These are phyloP conservation scores for Acanthamoeba royreba DNA, from an alignment of 208 protist species.

Conservation along the genomic window DNA sequence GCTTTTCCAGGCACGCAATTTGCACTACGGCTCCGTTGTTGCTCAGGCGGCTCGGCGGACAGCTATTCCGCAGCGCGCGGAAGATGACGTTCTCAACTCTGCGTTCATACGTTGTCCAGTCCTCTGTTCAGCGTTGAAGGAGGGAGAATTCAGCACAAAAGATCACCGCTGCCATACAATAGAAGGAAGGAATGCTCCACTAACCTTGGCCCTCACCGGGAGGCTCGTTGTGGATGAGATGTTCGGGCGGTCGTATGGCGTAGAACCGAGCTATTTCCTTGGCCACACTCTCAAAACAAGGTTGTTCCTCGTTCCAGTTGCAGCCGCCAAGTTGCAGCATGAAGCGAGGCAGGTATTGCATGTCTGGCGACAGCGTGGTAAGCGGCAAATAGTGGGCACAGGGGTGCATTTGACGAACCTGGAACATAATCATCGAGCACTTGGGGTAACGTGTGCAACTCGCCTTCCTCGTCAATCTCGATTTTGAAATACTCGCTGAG, in stretches of 20 bases:
- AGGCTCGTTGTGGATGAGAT: not conserved
- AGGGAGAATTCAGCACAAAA: not conserved
- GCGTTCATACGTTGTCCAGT: slow-evolving; percentile 1
- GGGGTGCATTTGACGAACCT: not conserved
- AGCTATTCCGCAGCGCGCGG: slow-evolving; percentile 53
- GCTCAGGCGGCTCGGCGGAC: slow-evolving; percentile 55
- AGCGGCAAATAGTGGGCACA: not conserved
- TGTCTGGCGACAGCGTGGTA: no score
- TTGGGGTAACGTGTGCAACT: slow-evolving; percentile 21
- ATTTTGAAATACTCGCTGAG: slow-evolving; percentile 51
- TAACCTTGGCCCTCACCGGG: not conserved
- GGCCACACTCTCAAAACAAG: slow-evolving; percentile 55
- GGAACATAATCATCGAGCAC: slow-evolving; percentile 41
- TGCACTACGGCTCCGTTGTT: slow-evolving; percentile 70
- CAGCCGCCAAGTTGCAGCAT: not conserved
- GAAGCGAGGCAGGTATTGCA: slow-evolving; percentile 26
- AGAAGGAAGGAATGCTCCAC: not conserved
- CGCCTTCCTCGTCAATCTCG: slow-evolving; percentile 15
- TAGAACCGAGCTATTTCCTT: slow-evolving; percentile 55
- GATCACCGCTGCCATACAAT: not conserved
- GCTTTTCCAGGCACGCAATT: slow-evolving; percentile 65
- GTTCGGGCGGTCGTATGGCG: not conserved
- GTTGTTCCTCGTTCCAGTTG: slow-evolving; percentile 64
- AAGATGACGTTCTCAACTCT: slow-evolving; percentile 61
- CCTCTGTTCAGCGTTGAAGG: not conserved